These are phyloP conservation scores for Populus euphratica DNA, from an alignment of 345 rosid genomes.

Conservation along the genomic window DNA sequence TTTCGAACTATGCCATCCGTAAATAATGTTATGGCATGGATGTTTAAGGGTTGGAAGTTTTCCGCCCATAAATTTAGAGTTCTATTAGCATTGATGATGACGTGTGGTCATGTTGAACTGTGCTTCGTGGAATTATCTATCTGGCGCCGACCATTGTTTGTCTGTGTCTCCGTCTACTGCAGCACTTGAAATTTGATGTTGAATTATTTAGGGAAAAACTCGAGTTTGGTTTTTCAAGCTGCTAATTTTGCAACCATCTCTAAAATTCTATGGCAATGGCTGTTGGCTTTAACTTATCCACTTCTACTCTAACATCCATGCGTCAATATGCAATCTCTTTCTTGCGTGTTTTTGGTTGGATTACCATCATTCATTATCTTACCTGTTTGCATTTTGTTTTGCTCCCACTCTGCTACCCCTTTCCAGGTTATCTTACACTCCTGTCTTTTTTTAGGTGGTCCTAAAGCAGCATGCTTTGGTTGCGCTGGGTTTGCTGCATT, in stretches of 20 bases:
- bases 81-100: neutral
- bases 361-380: neutral
- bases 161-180: neutral
- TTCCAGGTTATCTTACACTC: constrained; percentile 8
- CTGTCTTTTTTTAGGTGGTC: constrained; percentile 50
- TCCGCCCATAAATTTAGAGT: neutral
- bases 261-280: neutral
- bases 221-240: neutral
- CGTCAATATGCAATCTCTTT: neutral
- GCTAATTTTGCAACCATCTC: neutral
- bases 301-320: neutral
- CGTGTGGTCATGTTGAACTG: neutral
- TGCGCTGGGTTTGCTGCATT: constrained; percentile 95
- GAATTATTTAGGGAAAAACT: neutral
- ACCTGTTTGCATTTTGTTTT: neutral
- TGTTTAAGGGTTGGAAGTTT: neutral
- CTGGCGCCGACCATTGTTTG: neutral
- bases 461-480: constrained; percentile 82
- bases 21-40: neutral
- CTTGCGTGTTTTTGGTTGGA: neutral
- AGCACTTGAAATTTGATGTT: neutral
- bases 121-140: neutral
- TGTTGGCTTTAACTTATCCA: neutral
- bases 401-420: neutral
- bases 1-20: neutral